phyloP scores from a whole-genome alignment of 345 rosid species.

The Carallia brachiata region DNA sequence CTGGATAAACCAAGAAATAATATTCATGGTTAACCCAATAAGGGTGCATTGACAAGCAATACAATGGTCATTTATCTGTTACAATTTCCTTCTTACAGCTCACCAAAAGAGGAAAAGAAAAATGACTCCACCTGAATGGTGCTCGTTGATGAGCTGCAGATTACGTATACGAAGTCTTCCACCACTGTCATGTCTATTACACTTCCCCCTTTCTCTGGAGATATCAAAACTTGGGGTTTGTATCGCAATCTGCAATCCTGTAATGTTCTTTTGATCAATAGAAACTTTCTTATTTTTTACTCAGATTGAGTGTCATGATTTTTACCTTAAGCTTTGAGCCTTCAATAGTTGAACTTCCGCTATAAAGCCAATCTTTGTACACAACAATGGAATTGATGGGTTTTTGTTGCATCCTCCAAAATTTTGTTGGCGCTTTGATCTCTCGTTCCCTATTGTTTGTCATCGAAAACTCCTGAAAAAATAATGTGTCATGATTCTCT shows the following conservation, averaged over 20 bases:
- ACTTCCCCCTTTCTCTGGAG: slow-evolving; percentile 45
- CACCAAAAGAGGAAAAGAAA: too few species aligned
- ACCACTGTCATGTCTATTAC: slow-evolving; percentile 65
- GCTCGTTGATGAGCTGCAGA: slow-evolving; percentile 62
- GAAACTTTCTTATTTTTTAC: background rate
- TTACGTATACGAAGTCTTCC: slow-evolving; percentile 87
- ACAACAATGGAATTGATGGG: slow-evolving; percentile 60
- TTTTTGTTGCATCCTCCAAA: slow-evolving; percentile 67
- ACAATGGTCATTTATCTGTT: background rate
- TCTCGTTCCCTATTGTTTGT: slow-evolving; percentile 57
- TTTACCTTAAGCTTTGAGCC: slow-evolving; percentile 73
- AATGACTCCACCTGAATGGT: slow-evolving; percentile 58
- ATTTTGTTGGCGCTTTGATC: slow-evolving; percentile 64
- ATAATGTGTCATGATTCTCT: background rate
- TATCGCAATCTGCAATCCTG: slow-evolving; percentile 77
- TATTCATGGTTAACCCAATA: too few species aligned
- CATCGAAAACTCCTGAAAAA: slow-evolving; percentile 52
- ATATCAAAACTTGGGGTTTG: slow-evolving; percentile 57
- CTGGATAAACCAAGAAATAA: too few species aligned
- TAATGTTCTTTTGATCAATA: slow-evolving; percentile 9
- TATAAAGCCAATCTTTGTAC: slow-evolving; percentile 82
- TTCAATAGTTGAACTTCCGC: slow-evolving; percentile 60
- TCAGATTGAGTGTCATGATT: background rate
- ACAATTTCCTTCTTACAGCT: too few species aligned
- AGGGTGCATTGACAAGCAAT: too few species aligned